A percentile compares a stretch with the other conserved stretches of the same genome.
These are phyloP conservation scores for Diplotaxis tenuifolia DNA, from an alignment of 345 rosid genomes.

Conservation along the genomic window DNA sequence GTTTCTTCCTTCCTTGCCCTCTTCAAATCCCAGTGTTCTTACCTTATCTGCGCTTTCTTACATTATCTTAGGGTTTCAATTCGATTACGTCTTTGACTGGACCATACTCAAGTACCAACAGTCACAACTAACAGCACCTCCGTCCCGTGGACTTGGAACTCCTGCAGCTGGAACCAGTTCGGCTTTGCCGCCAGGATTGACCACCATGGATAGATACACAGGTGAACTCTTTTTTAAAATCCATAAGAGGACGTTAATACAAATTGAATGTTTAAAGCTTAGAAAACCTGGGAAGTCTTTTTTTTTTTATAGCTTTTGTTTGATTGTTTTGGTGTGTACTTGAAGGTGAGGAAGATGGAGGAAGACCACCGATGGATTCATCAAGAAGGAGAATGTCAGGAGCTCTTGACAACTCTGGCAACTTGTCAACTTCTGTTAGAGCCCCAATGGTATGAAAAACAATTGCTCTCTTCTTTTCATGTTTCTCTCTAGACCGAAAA, in stretches of 20 bases:
- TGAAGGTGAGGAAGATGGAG: conserved; percentile 64
- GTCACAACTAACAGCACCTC: conserved; percentile 80
- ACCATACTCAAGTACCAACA: conserved; percentile 97
- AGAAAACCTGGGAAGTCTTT: not conserved
- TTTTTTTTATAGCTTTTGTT: conserved; percentile 7
- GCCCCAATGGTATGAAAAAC: conserved; percentile 50
- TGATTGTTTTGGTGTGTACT: conserved; percentile 17
- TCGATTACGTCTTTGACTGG: conserved; percentile 97
- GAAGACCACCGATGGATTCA: conserved; percentile 59
- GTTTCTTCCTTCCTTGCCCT: conserved; percentile 30
- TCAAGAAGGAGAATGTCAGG: conserved; percentile 72
- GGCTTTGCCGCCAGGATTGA: conserved; percentile 55
- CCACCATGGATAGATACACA: conserved; percentile 54
- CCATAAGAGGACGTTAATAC: not conserved
- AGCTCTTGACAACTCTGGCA: conserved; percentile 54
- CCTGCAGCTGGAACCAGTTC: conserved; percentile 75
- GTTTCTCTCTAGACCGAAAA: not conserved
- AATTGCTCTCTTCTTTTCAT: not conserved
- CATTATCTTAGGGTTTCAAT: conserved; percentile 73
- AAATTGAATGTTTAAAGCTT: not conserved
- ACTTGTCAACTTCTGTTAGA: conserved; percentile 46
- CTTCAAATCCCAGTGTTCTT: not conserved
- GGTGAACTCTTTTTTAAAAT: too few species aligned
- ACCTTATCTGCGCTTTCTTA: not conserved
- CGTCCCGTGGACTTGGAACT: conserved; percentile 49